Evolutionary conservation across 2,329 filamentous ascomycete species (phyloP).

Genomic region (Venturia aucupariae): DNA sequence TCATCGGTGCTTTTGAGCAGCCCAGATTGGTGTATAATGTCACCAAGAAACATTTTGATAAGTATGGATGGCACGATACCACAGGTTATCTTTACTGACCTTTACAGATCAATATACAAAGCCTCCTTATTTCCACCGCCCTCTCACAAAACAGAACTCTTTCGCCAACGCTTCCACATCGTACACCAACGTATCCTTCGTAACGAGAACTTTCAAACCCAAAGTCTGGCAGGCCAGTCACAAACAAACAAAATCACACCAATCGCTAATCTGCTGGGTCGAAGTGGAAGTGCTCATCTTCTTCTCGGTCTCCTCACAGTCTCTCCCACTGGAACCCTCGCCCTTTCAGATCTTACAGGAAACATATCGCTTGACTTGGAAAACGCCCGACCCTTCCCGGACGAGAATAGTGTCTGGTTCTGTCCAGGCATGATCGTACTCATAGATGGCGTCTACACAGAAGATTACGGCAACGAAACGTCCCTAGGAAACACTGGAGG

Average conservation of each 20-base stretch:
- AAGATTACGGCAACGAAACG: conserved; percentile 63
- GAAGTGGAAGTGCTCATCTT: conserved; percentile 76
- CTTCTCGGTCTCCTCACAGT: conserved; percentile 75
- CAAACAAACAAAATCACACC: conserved; percentile 73
- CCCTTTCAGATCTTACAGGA: conserved; percentile 78
- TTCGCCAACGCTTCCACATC: conserved; percentile 84
- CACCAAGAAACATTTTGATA: conserved; percentile 83
- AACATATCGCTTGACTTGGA: conserved; percentile 77
- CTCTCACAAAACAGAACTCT: conserved; percentile 73
- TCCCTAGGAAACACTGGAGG: conserved; percentile 65
- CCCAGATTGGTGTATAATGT: conserved; percentile 70
- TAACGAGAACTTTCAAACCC: conserved; percentile 83
- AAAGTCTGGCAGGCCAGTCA: conserved; percentile 50
- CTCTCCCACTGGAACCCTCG: conserved; percentile 71
- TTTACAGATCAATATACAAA: conserved; percentile 27
- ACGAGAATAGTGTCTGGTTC: conserved; percentile 79
- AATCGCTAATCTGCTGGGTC: conserved; percentile 65
- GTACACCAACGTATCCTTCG: conserved; percentile 86
- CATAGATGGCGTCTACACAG: conserved; percentile 92
- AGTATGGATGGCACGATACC: conserved; percentile 33
- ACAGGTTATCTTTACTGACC: not conserved
- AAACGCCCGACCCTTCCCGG: conserved; percentile 69
- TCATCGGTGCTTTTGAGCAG: conserved; percentile 77
- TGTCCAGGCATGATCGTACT: conserved; percentile 93
- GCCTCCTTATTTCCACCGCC: conserved; percentile 55